A percentile compares a stretch with the other conserved stretches of the same genome.
Evolutionary conservation across 768 basidiomycete species (phyloP).

Genomic region (Tylopilus balloui): DNA sequence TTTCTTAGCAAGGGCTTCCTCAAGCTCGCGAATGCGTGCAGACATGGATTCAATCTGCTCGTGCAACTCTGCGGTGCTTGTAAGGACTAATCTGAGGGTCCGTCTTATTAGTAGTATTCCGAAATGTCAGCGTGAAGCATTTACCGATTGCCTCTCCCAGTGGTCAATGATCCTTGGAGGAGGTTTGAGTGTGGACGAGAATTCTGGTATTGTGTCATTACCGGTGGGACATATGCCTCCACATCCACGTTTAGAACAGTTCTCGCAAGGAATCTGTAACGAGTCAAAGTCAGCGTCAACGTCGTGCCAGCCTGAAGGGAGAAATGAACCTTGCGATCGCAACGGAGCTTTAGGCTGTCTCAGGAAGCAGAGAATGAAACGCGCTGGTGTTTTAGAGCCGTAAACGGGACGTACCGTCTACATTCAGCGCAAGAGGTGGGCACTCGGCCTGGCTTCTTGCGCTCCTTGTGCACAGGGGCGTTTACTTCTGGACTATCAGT

Average conservation of each 20-base stretch:
- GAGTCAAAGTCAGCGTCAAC: conserved; percentile 12
- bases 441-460: conserved; percentile 47
- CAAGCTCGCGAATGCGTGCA: conserved; percentile 56
- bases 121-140: conserved; percentile 2
- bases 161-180: conserved; percentile 45
- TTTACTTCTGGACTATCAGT: conserved; percentile 7
- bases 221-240: conserved; percentile 76
- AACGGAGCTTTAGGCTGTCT: conserved; percentile 55
- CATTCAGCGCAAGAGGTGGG: conserved; percentile 41
- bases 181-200: neutral
- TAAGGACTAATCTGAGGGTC: conserved; percentile 48
- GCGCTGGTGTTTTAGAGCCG: neutral
- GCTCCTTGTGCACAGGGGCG: conserved; percentile 26
- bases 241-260: conserved; percentile 71
- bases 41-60: conserved; percentile 54
- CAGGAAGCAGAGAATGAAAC: neutral
- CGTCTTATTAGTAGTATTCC: neutral
- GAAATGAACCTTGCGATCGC: conserved; percentile 52
- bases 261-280: conserved; percentile 68
- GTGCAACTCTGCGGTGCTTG: conserved; percentile 70
- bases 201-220: conserved; percentile 22
- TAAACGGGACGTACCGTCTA: conserved; percentile 28
- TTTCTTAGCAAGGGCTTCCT: conserved; percentile 49
- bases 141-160: conserved; percentile 58
- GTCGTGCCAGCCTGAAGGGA: neutral